These are phyloP conservation scores for Lathyrus oleraceus DNA, from an alignment of 306 rosid species.

Conservation along the genomic window DNA sequence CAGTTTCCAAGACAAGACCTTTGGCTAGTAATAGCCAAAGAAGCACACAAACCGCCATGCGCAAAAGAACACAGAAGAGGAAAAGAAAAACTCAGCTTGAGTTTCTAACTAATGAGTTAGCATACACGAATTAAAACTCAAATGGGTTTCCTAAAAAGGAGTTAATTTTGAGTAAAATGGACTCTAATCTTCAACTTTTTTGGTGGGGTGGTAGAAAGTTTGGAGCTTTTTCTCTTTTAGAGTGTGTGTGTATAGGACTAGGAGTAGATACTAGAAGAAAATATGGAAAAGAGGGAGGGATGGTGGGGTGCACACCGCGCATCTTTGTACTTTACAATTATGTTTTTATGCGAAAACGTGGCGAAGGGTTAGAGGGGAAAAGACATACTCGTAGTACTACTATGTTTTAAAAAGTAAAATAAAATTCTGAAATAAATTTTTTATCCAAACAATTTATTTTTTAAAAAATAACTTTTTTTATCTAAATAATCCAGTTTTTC, in stretches of 20 bases:
- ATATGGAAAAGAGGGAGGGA: neutral
- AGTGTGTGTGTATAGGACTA: neutral
- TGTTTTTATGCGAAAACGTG: constrained; percentile 37
- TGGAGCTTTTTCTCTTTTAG: constrained; percentile 16
- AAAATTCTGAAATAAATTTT: too few relatives aligned
- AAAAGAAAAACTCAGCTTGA: neutral
- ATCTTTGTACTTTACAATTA: constrained; percentile 39
- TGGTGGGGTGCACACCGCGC: constrained; percentile 47
- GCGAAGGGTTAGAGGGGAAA: constrained; percentile 38
- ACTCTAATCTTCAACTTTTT: neutral
- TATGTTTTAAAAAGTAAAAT: too few relatives aligned
- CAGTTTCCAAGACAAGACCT: constrained; percentile 39
- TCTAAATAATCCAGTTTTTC: too few relatives aligned
- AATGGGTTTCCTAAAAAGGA: neutral
- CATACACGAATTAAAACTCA: neutral
- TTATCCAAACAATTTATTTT: too few relatives aligned
- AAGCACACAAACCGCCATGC: constrained; percentile 54
- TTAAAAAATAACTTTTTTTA: too few relatives aligned
- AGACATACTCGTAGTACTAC: too few relatives aligned
- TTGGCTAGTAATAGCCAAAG: constrained; percentile 36
- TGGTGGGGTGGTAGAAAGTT: constrained; percentile 20
- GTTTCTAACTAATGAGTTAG: neutral
- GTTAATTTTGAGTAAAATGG: constrained; percentile 17
- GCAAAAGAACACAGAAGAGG: neutral
- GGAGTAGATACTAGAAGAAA: neutral